A percentile compares a stretch with the other conserved stretches of the same genome.
Evolutionary conservation across 495 filamentous ascomycete species (phyloP).

Genomic region (Hapsidospora chrysogenum): DNA sequence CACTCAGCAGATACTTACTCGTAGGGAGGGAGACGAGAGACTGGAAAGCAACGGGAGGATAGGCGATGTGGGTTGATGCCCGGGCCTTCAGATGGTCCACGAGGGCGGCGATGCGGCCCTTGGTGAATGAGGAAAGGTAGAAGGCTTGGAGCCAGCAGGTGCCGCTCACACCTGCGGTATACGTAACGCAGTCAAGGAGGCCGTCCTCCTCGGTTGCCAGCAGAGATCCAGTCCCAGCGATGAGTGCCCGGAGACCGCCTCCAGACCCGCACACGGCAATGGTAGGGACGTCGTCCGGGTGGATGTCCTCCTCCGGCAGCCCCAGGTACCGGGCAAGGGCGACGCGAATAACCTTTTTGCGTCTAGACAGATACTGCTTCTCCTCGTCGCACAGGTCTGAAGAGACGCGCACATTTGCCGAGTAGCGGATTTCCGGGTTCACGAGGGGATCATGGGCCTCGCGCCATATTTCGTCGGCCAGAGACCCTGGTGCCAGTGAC

Average conservation of each 20-base stretch:
- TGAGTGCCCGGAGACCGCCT: conserved; percentile 74
- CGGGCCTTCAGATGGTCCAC: conserved; percentile 76
- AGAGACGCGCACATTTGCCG: conserved; percentile 68
- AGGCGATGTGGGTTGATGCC: conserved; percentile 76
- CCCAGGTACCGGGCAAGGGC: conserved; percentile 70
- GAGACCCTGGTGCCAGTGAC: conserved; percentile 65
- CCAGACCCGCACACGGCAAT: conserved; percentile 92
- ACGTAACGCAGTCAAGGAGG: conserved; percentile 83
- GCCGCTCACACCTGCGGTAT: conserved; percentile 86
- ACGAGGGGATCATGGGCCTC: conserved; percentile 70
- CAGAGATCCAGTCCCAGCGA: conserved; percentile 75
- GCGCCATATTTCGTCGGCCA: conserved; percentile 84
- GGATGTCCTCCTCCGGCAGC: conserved; percentile 60
- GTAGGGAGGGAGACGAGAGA: conserved; percentile 69
- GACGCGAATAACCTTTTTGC: conserved; percentile 44
- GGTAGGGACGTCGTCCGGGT: conserved; percentile 78
- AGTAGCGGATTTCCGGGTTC: conserved; percentile 70
- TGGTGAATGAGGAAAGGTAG: conserved; percentile 70
- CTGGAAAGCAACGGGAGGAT: conserved; percentile 65
- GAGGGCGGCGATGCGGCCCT: conserved; percentile 41
- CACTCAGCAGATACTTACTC: conserved; percentile 79
- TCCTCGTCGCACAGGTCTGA: conserved; percentile 75
- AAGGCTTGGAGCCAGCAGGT: conserved; percentile 90
- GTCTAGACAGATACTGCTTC: conserved; percentile 44
- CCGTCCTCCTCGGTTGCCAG: conserved; percentile 67